These are phyloP conservation scores for Calonectria fujianensis DNA, from an alignment of 2,329 filamentous ascomycete genomes.

Conservation along the genomic window DNA sequence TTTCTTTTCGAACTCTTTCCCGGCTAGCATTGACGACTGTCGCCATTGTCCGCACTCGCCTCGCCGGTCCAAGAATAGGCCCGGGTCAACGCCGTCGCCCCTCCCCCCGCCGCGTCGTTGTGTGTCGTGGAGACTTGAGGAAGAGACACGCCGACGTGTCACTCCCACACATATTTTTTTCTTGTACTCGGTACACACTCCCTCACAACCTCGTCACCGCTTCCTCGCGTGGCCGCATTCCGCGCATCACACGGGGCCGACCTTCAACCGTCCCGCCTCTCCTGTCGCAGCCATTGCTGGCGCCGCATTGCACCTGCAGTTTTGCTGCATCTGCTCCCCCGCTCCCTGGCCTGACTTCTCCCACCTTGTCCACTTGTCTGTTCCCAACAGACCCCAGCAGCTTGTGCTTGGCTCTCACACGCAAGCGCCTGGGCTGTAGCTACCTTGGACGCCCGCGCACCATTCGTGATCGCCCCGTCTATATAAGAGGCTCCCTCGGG, in stretches of 20 bases:
- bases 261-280: constrained; percentile 22
- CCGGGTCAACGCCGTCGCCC: constrained; percentile 13
- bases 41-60: constrained; percentile 8
- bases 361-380: constrained; percentile 34
- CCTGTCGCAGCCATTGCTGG: constrained; percentile 15
- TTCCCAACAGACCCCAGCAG: constrained; percentile 32
- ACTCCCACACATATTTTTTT: constrained; percentile 8
- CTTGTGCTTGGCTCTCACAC: constrained; percentile 25
- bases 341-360: constrained; percentile 27
- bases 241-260: constrained; percentile 13
- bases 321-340: constrained; percentile 32
- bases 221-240: constrained; percentile 5
- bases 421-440: constrained; percentile 29
- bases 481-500: constrained; percentile 51
- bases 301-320: constrained; percentile 16
- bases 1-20: constrained; percentile 8
- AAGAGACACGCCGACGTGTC: constrained; percentile 1
- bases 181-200: constrained; percentile 13
- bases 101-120: constrained; percentile 1
- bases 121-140: constrained; percentile 14
- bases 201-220: constrained; percentile 27
- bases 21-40: constrained; percentile 18
- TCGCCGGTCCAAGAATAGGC: constrained; percentile 9
- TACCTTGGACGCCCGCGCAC: constrained; percentile 36
- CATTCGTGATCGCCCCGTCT: constrained; percentile 25